Evolutionary conservation across 805 yeast genomes (phyloP).

Genomic region (Kazachstania bromeliacearum): DNA sequence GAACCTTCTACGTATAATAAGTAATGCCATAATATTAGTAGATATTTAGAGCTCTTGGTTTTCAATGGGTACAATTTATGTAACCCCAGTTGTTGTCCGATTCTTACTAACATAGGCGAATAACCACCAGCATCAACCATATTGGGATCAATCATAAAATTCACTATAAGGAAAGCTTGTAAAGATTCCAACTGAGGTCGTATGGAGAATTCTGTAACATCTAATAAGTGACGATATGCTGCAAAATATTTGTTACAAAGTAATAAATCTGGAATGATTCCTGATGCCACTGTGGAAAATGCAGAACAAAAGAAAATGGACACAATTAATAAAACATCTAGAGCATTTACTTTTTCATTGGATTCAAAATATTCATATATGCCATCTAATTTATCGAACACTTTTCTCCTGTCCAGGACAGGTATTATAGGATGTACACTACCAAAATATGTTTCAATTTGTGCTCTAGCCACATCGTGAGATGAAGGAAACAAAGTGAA

Average conservation of each 20-base stretch:
- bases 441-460: slow-evolving; percentile 17
- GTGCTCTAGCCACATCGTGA: slow-evolving; percentile 8
- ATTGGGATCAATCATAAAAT: slow-evolving; percentile 25
- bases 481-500: slow-evolving; percentile 13
- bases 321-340: slow-evolving; percentile 11
- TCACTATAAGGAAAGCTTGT: slow-evolving; percentile 17
- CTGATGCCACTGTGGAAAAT: slow-evolving; percentile 20
- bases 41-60: background rate
- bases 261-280: slow-evolving; percentile 14
- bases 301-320: slow-evolving; percentile 20
- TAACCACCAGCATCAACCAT: slow-evolving; percentile 20
- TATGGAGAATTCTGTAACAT: slow-evolving; percentile 15
- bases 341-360: slow-evolving; percentile 5
- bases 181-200: slow-evolving; percentile 16
- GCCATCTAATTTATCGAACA: slow-evolving; percentile 4
- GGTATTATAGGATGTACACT: slow-evolving; percentile 24
- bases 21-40: slow-evolving; percentile 18
- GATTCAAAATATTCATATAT: slow-evolving; percentile 5
- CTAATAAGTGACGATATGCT: slow-evolving; percentile 14
- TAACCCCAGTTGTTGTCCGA: slow-evolving; percentile 22
- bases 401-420: slow-evolving; percentile 9
- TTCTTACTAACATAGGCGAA: slow-evolving; percentile 21
- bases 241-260: slow-evolving; percentile 19
- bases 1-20: slow-evolving; percentile 24
- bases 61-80: slow-evolving; percentile 6